Conservation (phyloP, 139 green algal genomes). For the Tetraselmis striata region DNA sequence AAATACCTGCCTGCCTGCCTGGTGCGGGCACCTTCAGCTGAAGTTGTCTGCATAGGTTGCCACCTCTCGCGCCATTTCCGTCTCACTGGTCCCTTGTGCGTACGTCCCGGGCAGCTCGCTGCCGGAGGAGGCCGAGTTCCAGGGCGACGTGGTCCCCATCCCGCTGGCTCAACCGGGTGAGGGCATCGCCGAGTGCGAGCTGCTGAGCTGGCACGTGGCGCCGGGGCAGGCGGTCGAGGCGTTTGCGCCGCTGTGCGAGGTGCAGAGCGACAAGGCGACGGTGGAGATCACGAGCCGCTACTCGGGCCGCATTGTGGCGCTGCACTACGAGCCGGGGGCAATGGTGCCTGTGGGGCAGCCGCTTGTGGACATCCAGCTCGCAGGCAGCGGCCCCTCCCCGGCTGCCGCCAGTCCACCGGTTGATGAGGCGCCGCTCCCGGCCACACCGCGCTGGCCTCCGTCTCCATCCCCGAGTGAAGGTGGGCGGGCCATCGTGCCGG, state of each 20-base stretch:
- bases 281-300: constrained; percentile 89
- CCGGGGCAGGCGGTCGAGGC: constrained; percentile 59
- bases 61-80: too few species aligned
- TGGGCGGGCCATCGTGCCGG: constrained; percentile 29
- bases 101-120: background rate
- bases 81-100: too few species aligned
- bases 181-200: constrained; percentile 89
- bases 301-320: constrained; percentile 41
- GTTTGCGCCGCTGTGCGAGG: constrained; percentile 79
- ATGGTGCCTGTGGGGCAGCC: constrained; percentile 71
- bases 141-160: background rate
- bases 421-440: too few species aligned
- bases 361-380: constrained; percentile 58
- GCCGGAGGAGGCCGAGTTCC: background rate
- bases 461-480: background rate
- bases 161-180: constrained; percentile 75
- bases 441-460: background rate
- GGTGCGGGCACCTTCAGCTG: too few species aligned
- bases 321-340: constrained; percentile 53
- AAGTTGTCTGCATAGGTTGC: too few species aligned
- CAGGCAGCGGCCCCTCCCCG: background rate
- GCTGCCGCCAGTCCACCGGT: constrained; percentile 8
- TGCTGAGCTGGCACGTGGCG: constrained; percentile 70
- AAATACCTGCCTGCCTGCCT: too few species aligned
- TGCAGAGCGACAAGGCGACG: constrained; percentile 88